Base-by-base conservation (phyloP, 352 stramenopile genomes). In the Blastocystis sp. region DNA sequence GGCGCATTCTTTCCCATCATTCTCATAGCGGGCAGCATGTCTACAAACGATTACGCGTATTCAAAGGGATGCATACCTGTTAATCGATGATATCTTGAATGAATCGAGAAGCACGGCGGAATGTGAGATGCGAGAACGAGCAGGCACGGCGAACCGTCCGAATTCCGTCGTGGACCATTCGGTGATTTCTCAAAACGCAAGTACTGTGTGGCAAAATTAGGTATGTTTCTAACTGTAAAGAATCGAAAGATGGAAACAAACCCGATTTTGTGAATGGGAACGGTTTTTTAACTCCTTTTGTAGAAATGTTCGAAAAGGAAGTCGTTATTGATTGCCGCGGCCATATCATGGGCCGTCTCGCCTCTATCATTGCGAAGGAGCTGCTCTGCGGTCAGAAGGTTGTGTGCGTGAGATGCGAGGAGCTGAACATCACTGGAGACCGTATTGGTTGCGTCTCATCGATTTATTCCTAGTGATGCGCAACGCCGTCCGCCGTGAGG, bases 311-410 rank as follows among this genome's bases (percentile, higher is more conserved):
- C 69, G 49, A 81, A 81, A 81, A 81, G 1, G 32, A 57, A 54
- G 40, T 44, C 87, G 89, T 99, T 85, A 94, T 99, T 86, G 96
- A 98, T 91, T 97, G 94, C 89, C 94, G 95, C 87, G 96, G 95
- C 89, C 96, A 99, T 92, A 90, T 99, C 87, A 89, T 98, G 61
- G 96, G 96, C 90, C 96, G 96, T 88, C 91, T 99, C 44, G 94
- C 94, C 63, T 98, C 94, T 90, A 91, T 98, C 86, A 94, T 99
- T 67, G 94, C 96, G 84, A 99, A 99, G 94, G 94, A 99, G 90
- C 92, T 99, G 56, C 92, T 99, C 54, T 92, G 94, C 88, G 96
- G 96, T 88, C 95, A 99, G 90, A 95, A 97, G 87, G 92, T 99
- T 86, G 94, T 98, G 40, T 38, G 69, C 88, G 96, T 99, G 65